These are phyloP conservation scores for Sporisorium reilianum DNA, from an alignment of 1,284 basidiomycete species.

Conservation along the genomic window DNA sequence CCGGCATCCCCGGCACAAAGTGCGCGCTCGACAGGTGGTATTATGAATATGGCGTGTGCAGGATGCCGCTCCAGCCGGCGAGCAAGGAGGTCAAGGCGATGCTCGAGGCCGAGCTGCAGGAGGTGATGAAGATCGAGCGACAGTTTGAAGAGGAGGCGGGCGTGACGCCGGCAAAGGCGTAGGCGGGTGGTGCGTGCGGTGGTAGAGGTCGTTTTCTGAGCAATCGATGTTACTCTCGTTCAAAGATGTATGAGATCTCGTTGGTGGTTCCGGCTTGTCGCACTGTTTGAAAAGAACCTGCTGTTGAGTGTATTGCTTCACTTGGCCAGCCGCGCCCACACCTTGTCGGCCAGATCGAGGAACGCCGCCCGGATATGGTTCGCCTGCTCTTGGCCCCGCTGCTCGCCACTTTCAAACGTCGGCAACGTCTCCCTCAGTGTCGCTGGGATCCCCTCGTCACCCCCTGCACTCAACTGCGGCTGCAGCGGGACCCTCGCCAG, in stretches of 20 bases:
- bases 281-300: not conserved
- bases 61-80: conserved; percentile 80
- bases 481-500: conserved; percentile 89
- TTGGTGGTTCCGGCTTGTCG: not conserved
- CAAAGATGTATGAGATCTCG: not conserved
- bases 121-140: conserved; percentile 77
- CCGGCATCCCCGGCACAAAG: conserved; percentile 85
- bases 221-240: not conserved
- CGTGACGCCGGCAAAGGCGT: conserved; percentile 41
- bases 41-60: conserved; percentile 81
- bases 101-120: conserved; percentile 78
- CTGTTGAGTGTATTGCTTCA: not conserved
- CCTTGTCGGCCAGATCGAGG: conserved; percentile 40
- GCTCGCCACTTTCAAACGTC: conserved; percentile 50
- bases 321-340: conserved; percentile 34
- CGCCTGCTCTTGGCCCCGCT: not conserved
- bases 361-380: conserved; percentile 37
- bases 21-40: conserved; percentile 77
- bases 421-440: conserved; percentile 67
- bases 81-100: conserved; percentile 73
- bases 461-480: conserved; percentile 79
- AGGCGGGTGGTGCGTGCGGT: not conserved
- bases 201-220: not conserved
- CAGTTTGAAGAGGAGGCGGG: conserved; percentile 72
- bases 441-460: conserved; percentile 78